Percentiles rank a stretch among this genome's conserved stretches.
Evolutionary conservation across 441 rosid genomes (phyloP).

Genomic region (Pelargonium citronellum): DNA sequence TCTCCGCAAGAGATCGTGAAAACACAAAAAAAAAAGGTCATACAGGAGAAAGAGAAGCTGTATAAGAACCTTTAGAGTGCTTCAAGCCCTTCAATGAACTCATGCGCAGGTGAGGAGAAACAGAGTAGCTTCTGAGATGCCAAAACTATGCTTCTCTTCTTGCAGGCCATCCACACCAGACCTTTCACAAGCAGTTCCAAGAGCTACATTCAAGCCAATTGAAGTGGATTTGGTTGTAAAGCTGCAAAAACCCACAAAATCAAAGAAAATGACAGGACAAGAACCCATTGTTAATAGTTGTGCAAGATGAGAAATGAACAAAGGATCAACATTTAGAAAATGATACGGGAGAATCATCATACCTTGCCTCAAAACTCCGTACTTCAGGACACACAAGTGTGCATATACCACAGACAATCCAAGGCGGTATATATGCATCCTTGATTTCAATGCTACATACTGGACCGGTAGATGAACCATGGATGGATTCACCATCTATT

Average conservation of each 20-base stretch:
- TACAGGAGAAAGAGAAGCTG: conserved; percentile 47
- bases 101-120: conserved; percentile 43
- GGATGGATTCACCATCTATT: conserved; percentile 22
- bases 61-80: conserved; percentile 49
- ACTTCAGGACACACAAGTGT: conserved; percentile 47
- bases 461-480: conserved; percentile 26
- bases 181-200: conserved; percentile 29
- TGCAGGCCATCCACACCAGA: conserved; percentile 25
- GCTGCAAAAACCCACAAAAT: background rate
- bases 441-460: conserved; percentile 56
- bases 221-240: conserved; percentile 50
- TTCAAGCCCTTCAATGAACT: conserved; percentile 66
- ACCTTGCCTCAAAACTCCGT: conserved; percentile 74
- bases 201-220: conserved; percentile 62
- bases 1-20: no score
- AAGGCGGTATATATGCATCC: conserved; percentile 64
- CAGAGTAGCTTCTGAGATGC: conserved; percentile 37
- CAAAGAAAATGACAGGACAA: background rate
- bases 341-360: conserved; percentile 16
- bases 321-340: background rate
- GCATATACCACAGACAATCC: conserved; percentile 72
- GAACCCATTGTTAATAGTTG: background rate
- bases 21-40: conserved; percentile 25
- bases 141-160: conserved; percentile 28
- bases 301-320: background rate